phyloP scores from a whole-genome alignment of 1,284 basidiomycete species.

The Ceratobasidium sp. region DNA sequence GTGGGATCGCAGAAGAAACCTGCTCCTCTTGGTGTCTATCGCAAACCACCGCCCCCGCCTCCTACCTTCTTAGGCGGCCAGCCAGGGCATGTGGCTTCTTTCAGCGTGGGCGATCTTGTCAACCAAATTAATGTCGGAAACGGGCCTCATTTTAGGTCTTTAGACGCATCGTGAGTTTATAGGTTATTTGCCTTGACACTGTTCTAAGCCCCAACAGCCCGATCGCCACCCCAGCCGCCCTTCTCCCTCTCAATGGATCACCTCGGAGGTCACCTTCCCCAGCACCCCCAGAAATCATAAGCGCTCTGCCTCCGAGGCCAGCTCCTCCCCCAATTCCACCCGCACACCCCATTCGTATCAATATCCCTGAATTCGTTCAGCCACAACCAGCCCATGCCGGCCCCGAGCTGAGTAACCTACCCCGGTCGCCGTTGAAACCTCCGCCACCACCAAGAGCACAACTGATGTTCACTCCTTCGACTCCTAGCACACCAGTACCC shows the following conservation, averaged over 20 bases:
- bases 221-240: conserved; percentile 16
- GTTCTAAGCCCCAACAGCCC: conserved; percentile 24
- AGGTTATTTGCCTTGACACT: not conserved
- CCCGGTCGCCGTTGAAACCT: conserved; percentile 35
- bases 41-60: conserved; percentile 39
- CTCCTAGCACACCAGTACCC: conserved; percentile 29
- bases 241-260: conserved; percentile 23
- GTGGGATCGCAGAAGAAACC: conserved; percentile 27
- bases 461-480: conserved; percentile 32
- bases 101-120: conserved; percentile 37
- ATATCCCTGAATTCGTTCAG: conserved; percentile 26
- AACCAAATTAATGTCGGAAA: conserved; percentile 18
- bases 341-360: conserved; percentile 37
- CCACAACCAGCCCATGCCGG: not conserved
- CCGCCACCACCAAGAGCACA: conserved; percentile 19
- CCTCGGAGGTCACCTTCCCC: conserved; percentile 36
- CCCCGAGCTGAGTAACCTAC: conserved; percentile 6
- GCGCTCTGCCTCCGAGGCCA: conserved; percentile 6
- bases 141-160: conserved; percentile 23
- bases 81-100: conserved; percentile 30
- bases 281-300: conserved; percentile 14
- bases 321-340: conserved; percentile 15
- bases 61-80: conserved; percentile 12
- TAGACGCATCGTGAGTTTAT: conserved; percentile 40
- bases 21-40: conserved; percentile 32